phyloP scores from a whole-genome alignment of 129 eudicot genomes.

The Pittosporum tobira region DNA sequence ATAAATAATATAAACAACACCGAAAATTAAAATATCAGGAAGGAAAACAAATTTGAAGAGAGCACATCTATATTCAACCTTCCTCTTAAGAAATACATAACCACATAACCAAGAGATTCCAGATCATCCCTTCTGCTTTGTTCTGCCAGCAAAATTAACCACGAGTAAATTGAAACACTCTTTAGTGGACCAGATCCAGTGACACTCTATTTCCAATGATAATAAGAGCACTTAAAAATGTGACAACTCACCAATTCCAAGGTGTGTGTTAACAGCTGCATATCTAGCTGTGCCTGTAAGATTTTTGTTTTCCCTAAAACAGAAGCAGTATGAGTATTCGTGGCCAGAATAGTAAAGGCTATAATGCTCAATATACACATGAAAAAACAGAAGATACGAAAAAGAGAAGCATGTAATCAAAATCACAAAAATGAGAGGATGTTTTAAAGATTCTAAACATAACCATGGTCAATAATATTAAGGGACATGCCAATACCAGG shows the following conservation, averaged over 20 bases:
- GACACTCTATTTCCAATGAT: background rate
- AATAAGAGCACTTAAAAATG: background rate
- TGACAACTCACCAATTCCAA: slow-evolving; percentile 79
- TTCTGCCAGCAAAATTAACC: slow-evolving; percentile 45
- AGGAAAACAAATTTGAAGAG: background rate
- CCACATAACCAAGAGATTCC: slow-evolving; percentile 98
- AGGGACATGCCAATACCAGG: no score
- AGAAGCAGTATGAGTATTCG: slow-evolving; percentile 12
- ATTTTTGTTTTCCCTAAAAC: slow-evolving; percentile 80
- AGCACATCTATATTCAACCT: slow-evolving; percentile 39
- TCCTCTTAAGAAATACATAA: slow-evolving; percentile 97
- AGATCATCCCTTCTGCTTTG: slow-evolving; percentile 98
- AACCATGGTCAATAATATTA: no score
- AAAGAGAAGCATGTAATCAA: background rate
- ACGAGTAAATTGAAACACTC: background rate
- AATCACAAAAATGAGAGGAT: no score
- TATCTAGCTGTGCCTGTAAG: slow-evolving; percentile 99
- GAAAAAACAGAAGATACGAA: background rate
- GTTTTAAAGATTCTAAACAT: no score
- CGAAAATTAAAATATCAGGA: background rate
- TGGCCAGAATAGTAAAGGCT: background rate
- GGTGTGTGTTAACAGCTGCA: slow-evolving; percentile 94
- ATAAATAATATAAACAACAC: no score
- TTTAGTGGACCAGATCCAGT: background rate
- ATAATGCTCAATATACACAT: background rate